Evolutionary conservation across 2,329 filamentous ascomycete species (phyloP), one percentile per base, ranked within the genome.

Genomic region (Hyphodiscus sp.): DNA sequence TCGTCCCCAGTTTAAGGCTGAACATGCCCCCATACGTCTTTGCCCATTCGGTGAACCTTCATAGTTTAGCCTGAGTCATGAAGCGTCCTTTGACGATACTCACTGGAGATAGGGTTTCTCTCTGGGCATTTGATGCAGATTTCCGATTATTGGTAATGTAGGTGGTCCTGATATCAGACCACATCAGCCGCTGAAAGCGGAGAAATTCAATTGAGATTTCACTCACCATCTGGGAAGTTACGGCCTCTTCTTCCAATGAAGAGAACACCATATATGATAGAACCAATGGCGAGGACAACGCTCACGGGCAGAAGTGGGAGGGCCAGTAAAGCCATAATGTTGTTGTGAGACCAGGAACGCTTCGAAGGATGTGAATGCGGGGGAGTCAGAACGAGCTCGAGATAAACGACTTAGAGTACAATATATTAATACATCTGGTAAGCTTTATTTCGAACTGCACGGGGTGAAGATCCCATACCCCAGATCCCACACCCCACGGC

Each of bases 41-140:
- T 0, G 74, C 69, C 72, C 73, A 75, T 66, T 75, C 63, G 15
- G 68, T 70, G 58, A 75, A 73, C 58, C 69, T 74, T 49, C 19
- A 38, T 19, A 30, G 20, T 10, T 54, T 20, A 51, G 50, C 29
- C 23, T 41, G 20, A 41, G 15, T 45, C 10, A 16, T 48, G 19
- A 19, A 47, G 1, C 18, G 47, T 26, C 8, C 8, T 26, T 4
- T 38, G 15, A 20, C n/a, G 20, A 47, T 2, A 50, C 55, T 41
- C 57, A 68, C 62, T 65, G 63, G 10, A 66, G 49, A 58, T 67
- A 62, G 1, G 65, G 61, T 2, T 66, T 63, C 29, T 66, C 68
- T 19, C 42, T 26, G 6, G 57, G 59, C 13, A 61, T 57, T 26
- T 61, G 56, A 41, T 56, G 58, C 19, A 58, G 38, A 43, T 61